Conservation (phyloP, 768 basidiomycete species). For the Dioszegia hungarica region DNA sequence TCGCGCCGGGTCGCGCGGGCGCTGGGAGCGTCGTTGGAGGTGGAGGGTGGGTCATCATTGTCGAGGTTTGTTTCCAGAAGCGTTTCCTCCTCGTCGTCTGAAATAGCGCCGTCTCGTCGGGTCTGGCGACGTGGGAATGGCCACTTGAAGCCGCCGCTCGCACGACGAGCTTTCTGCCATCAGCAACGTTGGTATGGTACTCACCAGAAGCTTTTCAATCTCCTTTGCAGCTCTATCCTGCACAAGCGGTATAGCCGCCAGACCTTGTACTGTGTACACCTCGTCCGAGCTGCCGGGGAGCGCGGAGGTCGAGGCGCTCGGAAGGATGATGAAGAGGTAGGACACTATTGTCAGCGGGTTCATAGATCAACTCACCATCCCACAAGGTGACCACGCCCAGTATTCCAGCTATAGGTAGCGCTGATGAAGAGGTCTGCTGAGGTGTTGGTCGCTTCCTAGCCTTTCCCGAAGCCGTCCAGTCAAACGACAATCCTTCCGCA, state of each 20-base stretch:
- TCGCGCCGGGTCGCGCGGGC: constrained; percentile 50
- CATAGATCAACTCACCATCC: background rate
- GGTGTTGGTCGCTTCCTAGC: background rate
- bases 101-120: background rate
- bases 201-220: background rate
- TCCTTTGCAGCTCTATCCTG: background rate
- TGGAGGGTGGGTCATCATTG: background rate
- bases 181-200: background rate
- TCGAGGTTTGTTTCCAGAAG: background rate
- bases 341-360: background rate
- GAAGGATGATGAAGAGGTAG: background rate
- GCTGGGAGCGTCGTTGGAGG: background rate
- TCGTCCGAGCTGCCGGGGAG: background rate
- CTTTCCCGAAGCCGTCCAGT: background rate
- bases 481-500: background rate
- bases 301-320: background rate
- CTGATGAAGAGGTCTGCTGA: background rate
- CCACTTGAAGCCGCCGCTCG: constrained; percentile 7
- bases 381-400: constrained; percentile 2
- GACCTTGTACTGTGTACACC: background rate
- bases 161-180: constrained; percentile 4
- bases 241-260: background rate
- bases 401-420: constrained; percentile 3
- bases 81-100: constrained; percentile 1
- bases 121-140: constrained; percentile 1